These are phyloP conservation scores for Cairneyella variabilis DNA, from an alignment of 495 filamentous ascomycete genomes.

Conservation along the genomic window DNA sequence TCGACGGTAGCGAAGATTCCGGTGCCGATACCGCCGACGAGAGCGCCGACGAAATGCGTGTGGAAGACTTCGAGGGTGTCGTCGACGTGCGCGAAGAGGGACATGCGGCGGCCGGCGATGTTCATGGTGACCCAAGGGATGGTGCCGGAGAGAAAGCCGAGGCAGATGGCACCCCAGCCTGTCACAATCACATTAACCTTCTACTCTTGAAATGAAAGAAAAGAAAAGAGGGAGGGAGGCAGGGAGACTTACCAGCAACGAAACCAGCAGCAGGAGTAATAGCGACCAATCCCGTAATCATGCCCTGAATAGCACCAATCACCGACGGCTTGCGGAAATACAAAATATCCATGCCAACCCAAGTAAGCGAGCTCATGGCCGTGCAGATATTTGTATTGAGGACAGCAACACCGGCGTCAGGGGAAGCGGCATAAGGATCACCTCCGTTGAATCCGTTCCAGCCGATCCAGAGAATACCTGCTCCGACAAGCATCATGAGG, in stretches of 20 bases:
- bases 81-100: constrained; percentile 43
- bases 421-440: constrained; percentile 50
- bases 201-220: not conserved
- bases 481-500: constrained; percentile 45
- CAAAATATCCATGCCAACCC: constrained; percentile 41
- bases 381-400: constrained; percentile 54
- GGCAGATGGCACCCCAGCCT: constrained; percentile 53
- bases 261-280: constrained; percentile 56
- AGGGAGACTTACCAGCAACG: constrained; percentile 29
- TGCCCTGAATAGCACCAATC: constrained; percentile 50
- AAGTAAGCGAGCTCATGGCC: constrained; percentile 46
- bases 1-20: constrained; percentile 51
- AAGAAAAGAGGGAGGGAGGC: not conserved
- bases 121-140: constrained; percentile 55
- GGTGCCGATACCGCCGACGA: constrained; percentile 47
- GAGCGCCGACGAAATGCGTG: constrained; percentile 49
- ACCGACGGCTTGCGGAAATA: constrained; percentile 49
- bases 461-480: constrained; percentile 55
- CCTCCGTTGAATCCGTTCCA: constrained; percentile 60
- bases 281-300: constrained; percentile 52
- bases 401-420: constrained; percentile 54
- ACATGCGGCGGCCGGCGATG: constrained; percentile 40
- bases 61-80: constrained; percentile 51
- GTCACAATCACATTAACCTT: too few relatives aligned
- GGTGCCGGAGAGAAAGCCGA: constrained; percentile 45